A percentile compares a stretch with the other conserved stretches of the same genome.
Evolutionary conservation across 257 asterid genomes (phyloP).

Genomic region (Solanum pinnatisectum): DNA sequence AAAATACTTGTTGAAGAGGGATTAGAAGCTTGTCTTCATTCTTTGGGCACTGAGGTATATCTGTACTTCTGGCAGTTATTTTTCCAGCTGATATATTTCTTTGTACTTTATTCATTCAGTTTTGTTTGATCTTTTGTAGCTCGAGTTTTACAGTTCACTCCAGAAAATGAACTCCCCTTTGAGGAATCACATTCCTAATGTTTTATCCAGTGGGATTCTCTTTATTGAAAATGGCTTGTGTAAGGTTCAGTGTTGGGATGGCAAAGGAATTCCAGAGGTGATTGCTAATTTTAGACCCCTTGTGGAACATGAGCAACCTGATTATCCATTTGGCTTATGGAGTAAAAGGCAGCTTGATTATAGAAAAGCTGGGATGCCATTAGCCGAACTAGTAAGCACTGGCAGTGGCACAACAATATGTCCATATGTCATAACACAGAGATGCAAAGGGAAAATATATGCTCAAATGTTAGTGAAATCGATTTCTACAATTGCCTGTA

Average conservation of each 20-base stretch:
- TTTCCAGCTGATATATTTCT: not conserved
- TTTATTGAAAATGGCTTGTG: conserved; percentile 51
- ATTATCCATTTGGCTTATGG: conserved; percentile 84
- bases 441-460: conserved; percentile 81
- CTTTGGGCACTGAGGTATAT: conserved; percentile 90
- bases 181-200: conserved; percentile 63
- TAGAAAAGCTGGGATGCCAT: conserved; percentile 40
- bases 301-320: conserved; percentile 26
- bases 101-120: conserved; percentile 4
- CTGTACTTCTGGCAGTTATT: not conserved
- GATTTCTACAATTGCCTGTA: not conserved
- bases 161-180: conserved; percentile 46
- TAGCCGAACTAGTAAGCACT: conserved; percentile 27
- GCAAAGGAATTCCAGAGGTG: conserved; percentile 60
- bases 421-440: conserved; percentile 80
- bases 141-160: conserved; percentile 64
- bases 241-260: conserved; percentile 70
- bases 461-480: conserved; percentile 69
- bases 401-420: conserved; percentile 38
- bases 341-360: conserved; percentile 56
- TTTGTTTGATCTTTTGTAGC: conserved; percentile 30
- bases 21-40: conserved; percentile 66
- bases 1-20: conserved; percentile 89
- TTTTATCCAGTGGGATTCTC: conserved; percentile 83
- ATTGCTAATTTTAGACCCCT: conserved; percentile 31